phyloP scores from a whole-genome alignment of 2,329 filamentous ascomycete genomes.

The Aspergillus ruber region DNA sequence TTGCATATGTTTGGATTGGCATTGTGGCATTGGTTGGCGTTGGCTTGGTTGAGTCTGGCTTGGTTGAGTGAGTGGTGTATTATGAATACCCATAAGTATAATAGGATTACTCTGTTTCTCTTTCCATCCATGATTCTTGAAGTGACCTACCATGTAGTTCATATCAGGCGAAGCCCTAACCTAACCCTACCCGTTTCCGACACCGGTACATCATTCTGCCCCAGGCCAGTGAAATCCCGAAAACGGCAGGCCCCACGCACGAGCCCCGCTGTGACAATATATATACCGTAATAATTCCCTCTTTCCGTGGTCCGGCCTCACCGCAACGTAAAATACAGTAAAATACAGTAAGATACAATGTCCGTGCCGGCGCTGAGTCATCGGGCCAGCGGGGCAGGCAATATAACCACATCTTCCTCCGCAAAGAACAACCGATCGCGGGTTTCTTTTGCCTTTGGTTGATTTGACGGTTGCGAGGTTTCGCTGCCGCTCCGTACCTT shows the following conservation, averaged over 20 bases:
- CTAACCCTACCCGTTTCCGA: background rate
- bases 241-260: constrained; percentile 2
- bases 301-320: background rate
- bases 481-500: constrained; percentile 20
- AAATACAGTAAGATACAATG: background rate
- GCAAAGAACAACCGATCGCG: background rate
- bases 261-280: background rate
- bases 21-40: no score
- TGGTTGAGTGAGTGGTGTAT: no score
- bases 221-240: constrained; percentile 11
- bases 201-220: background rate
- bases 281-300: background rate
- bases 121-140: background rate
- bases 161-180: background rate
- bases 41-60: no score
- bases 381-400: background rate
- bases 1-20: background rate
- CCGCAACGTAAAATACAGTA: background rate
- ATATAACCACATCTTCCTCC: constrained; percentile 2
- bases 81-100: no score
- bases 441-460: constrained; percentile 20
- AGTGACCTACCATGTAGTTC: no score
- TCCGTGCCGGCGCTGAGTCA: background rate
- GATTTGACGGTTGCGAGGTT: constrained; percentile 21
- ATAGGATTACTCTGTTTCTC: no score